A percentile compares a stretch with the other conserved stretches of the same genome.
Conservation (phyloP, 2,329 filamentous ascomycete genomes). For the Trichoderma atroviride region DNA sequence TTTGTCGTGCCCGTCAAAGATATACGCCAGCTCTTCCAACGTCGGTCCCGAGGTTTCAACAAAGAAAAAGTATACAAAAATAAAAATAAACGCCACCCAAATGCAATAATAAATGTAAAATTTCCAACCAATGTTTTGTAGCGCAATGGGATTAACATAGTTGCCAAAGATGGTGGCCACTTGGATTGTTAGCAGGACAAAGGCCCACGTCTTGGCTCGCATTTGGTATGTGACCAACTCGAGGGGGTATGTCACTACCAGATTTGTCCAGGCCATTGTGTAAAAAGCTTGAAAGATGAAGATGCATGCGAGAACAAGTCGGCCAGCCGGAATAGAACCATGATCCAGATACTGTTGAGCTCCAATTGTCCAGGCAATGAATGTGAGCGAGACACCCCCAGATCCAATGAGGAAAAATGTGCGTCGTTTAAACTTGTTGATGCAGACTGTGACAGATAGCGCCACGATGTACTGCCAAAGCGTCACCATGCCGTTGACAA, state of each 20-base stretch:
- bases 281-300: slow-evolving; percentile 49
- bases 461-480: slow-evolving; percentile 49
- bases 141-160: slow-evolving; percentile 45
- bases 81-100: slow-evolving; percentile 43
- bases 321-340: slow-evolving; percentile 37
- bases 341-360: slow-evolving; percentile 43
- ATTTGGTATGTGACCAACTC: slow-evolving; percentile 48
- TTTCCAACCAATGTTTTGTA: slow-evolving; percentile 45
- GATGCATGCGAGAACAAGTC: slow-evolving; percentile 46
- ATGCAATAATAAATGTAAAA: slow-evolving; percentile 48
- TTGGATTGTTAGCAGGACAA: slow-evolving; percentile 46
- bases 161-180: slow-evolving; percentile 42
- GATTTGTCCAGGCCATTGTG: slow-evolving; percentile 47
- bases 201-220: slow-evolving; percentile 47
- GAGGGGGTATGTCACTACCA: slow-evolving; percentile 48
- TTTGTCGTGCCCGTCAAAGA: slow-evolving; percentile 36
- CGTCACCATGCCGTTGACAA: slow-evolving; percentile 47
- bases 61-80: slow-evolving; percentile 46
- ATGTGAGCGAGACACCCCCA: slow-evolving; percentile 43
- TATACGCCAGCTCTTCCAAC: slow-evolving; percentile 42
- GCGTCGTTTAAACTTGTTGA: slow-evolving; percentile 43
- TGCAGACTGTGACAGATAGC: slow-evolving; percentile 41
- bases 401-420: slow-evolving; percentile 46
- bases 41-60: slow-evolving; percentile 44
- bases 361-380: slow-evolving; percentile 46